Base-by-base conservation (phyloP, 768 basidiomycete genomes). In the Serendipita sp. region DNA sequence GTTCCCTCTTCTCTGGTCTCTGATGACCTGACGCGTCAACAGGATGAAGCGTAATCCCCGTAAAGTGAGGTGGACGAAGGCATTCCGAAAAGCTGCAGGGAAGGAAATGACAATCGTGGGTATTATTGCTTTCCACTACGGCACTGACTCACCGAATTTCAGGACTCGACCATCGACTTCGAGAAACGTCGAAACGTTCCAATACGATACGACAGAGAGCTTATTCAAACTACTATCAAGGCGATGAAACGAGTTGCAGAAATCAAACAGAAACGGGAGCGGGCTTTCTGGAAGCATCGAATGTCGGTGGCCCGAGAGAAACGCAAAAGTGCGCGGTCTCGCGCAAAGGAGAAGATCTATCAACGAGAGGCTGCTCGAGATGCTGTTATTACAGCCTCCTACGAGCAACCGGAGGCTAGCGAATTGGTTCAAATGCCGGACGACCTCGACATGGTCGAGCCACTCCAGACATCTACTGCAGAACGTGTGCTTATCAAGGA, bases 31-130 rank as follows among this genome's bases (percentile, higher is more conserved):
- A 36, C 62, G 15, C 63, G 18, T 63, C 48, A 29, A 3, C 68
- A 94, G 92, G 75, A 97, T 98, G 96, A 98, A 98, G 79, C 88
- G 96, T 44, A 99, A 98, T 76, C 96, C 96, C 50, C 86, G 96
- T 66, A 99, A 99, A 76, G 94, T 99, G 43, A 80, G 91, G 69
- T 99, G 96, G 96, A 99, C 96, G 50, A 99, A 99, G 75, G 96
- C 96, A 23, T 99, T 99, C 81, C 83, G 96, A 68, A 95, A 92
- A 75, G 93, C 96, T 18, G 90, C 94, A 62, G 96, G 96, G 62
- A 99, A 98, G 77, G 96, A 99, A 77, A 99, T 99, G 96, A 94
- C 90, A 3, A 88, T 99, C 71, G 94, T 94, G 71, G 73, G 88
- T 75, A 13, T 63, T n/a, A 11, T 43, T 48, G 27, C 11, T 66